These are phyloP conservation scores for Solanum boliviense DNA, from an alignment of 257 asterid genomes.

Conservation along the genomic window DNA sequence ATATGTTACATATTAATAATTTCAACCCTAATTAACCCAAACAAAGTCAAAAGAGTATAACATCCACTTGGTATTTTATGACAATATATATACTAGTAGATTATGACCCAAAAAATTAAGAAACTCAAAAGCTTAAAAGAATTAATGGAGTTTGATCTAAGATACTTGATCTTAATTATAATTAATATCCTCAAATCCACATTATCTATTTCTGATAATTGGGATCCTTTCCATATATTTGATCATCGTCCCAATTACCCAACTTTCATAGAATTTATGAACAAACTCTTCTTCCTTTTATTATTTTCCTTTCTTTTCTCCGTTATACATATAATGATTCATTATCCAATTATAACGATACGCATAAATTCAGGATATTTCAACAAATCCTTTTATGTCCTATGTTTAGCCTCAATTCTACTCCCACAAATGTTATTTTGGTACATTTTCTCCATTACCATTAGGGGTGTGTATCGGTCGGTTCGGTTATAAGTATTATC, in stretches of 20 bases:
- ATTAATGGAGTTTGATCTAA: too few species aligned
- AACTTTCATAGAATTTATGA: neutral
- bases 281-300: neutral
- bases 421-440: neutral
- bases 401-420: neutral
- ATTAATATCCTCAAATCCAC: neutral
- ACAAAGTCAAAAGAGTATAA: too few species aligned
- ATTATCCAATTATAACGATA: neutral
- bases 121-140: too few species aligned
- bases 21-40: too few species aligned
- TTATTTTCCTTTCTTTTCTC: neutral
- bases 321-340: neutral
- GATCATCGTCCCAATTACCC: neutral
- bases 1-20: too few species aligned
- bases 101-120: too few species aligned
- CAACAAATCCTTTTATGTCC: neutral
- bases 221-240: neutral
- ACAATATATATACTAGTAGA: too few species aligned
- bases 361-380: neutral
- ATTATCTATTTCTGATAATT: neutral
- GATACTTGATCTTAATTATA: neutral
- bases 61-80: too few species aligned
- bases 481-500: too few species aligned
- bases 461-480: too few species aligned
- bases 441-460: neutral